Conservation (phyloP, 225 moss, liverwort and hornwort species). For the Lunularia cruciata region DNA sequence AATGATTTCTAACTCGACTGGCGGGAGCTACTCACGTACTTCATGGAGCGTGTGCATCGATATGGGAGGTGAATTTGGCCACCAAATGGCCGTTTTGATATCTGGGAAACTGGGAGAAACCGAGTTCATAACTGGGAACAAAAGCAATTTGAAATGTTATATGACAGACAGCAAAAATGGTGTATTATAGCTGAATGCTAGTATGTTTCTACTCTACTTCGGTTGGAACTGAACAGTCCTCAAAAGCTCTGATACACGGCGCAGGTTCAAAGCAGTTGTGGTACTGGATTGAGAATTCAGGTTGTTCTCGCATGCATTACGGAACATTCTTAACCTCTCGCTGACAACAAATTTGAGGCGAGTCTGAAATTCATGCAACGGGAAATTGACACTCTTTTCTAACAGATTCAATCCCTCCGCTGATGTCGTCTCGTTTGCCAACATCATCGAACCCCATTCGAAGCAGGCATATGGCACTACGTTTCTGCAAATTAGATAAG, state of each 20-base stretch:
- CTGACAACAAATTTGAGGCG: constrained; percentile 86
- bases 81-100: too few relatives aligned
- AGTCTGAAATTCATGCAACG: constrained; percentile 77
- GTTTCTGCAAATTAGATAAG: constrained; percentile 54
- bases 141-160: too few relatives aligned
- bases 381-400: constrained; percentile 72
- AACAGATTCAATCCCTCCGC: constrained; percentile 66
- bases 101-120: too few relatives aligned
- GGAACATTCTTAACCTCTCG: constrained; percentile 70
- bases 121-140: too few relatives aligned
- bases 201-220: too few relatives aligned
- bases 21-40: too few relatives aligned
- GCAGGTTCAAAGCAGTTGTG: constrained; percentile 45
- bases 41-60: too few relatives aligned
- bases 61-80: too few relatives aligned
- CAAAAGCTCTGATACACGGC: constrained; percentile 47
- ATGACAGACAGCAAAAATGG: too few relatives aligned
- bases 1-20: too few relatives aligned
- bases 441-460: constrained; percentile 80
- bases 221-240: constrained; percentile 29
- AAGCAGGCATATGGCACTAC: constrained; percentile 74
- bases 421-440: constrained; percentile 59
- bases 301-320: constrained; percentile 37
- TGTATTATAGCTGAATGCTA: too few relatives aligned
- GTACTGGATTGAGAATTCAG: constrained; percentile 27